Percentiles rank a stretch among this genome's conserved stretches.
Conservation (phyloP, 2,329 filamentous ascomycete genomes). For the Pseudopyricularia javanii region DNA sequence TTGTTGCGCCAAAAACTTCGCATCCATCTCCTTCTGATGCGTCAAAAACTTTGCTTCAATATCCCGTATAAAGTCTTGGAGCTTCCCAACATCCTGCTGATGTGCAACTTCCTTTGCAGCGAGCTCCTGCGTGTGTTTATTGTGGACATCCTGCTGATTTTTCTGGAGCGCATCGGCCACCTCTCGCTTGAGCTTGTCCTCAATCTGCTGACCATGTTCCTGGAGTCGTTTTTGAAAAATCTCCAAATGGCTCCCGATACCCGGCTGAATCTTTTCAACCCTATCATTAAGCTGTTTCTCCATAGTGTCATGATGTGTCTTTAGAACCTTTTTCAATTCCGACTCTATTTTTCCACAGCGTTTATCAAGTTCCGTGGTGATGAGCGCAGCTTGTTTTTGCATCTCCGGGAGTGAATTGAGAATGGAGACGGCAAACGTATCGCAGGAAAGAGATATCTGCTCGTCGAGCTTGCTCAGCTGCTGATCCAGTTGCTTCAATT, state of each 20-base stretch:
- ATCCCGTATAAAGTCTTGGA: too few relatives aligned
- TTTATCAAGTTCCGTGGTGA: background rate
- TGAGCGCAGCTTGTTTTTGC: background rate
- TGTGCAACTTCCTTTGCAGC: background rate
- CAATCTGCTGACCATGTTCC: too few relatives aligned
- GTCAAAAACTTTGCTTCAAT: too few relatives aligned
- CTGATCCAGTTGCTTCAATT: background rate
- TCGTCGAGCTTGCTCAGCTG: background rate
- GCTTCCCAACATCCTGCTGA: too few relatives aligned
- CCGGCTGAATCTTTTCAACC: too few relatives aligned
- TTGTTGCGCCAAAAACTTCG: too few relatives aligned
- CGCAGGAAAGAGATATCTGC: background rate
- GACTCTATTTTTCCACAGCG: background rate
- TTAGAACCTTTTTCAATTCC: background rate
- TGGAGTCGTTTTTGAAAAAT: too few relatives aligned
- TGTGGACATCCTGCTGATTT: too few relatives aligned
- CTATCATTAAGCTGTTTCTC: background rate
- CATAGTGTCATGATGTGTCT: background rate
- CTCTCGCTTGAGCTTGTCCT: too few relatives aligned
- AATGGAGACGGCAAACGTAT: background rate
- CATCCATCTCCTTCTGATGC: too few relatives aligned
- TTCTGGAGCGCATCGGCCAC: too few relatives aligned
- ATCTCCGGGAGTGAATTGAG: conserved; percentile 1
- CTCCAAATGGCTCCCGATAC: too few relatives aligned
- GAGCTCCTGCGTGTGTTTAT: background rate